Evolutionary conservation across 768 basidiomycete species (phyloP), one percentile per base, ranked within the genome.

Genomic region (Trametes cinnabarina): DNA sequence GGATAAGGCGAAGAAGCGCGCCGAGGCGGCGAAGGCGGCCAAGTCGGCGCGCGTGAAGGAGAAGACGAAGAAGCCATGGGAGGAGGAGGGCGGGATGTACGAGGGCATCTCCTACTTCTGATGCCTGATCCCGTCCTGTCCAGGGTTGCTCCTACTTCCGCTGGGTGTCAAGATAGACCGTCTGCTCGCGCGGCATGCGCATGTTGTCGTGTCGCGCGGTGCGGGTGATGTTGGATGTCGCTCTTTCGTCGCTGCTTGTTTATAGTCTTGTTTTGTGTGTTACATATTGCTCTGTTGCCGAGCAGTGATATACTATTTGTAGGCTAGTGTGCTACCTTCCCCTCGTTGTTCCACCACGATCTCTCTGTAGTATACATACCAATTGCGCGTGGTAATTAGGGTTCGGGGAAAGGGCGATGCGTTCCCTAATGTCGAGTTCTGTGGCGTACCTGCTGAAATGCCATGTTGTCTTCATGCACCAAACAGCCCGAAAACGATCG

Each of bases 1-100:
- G 66, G 72, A 72, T 49, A 71, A 68, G 15, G 67, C 65, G 61
- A 46, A 43, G 44, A 37, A 68, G 69, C 64, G 72, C 58, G 57
- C 73, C 73, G 57, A 58, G 58, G 57, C 41, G 51, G 32, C 59
- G 32, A 64, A 58, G 51, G 65, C 58, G 22, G 49, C 57, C 48
- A 60, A 63, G 59, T 49, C 49, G 43, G 35, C 30, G 37, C 41
- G 39, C 44, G 51, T 43, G n/a, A 50, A 47, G 50, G 19, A 54
- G 59, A 51, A 47, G 52, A 19, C 58, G 51, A 48, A 32, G 23
- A 20, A 43, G 40, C 46, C 57, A 39, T 58, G 58, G 60, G 60
- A 61, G 55, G 60, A 61, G 46, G 47, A 26, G 34, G 60, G 55
- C 22, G 60, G 50, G 17, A 47, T 61, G 60, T 61, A 57, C 55